phyloP scores from a whole-genome alignment of 495 filamentous ascomycete species.

The Parachaetomium inaequale region DNA sequence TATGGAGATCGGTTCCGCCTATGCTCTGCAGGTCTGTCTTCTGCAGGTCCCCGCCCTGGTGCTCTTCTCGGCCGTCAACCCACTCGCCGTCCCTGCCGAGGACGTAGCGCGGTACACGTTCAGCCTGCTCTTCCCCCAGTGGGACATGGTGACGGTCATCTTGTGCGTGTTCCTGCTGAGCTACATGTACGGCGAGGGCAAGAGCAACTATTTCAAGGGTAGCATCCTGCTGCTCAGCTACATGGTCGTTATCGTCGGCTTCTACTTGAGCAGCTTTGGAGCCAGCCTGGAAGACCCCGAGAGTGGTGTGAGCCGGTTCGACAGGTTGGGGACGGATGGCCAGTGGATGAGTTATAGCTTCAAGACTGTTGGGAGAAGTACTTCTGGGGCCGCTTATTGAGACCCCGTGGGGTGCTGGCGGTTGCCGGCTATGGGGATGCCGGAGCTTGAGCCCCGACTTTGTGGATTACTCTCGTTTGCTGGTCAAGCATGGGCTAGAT shows the following conservation, averaged over 20 bases:
- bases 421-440: not conserved
- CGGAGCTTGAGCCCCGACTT: not conserved
- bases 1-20: slow-evolving; percentile 98
- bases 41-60: slow-evolving; percentile 93
- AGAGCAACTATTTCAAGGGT: slow-evolving; percentile 91
- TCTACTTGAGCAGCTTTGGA: slow-evolving; percentile 78
- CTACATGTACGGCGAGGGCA: slow-evolving; percentile 97
- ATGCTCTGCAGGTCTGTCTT: slow-evolving; percentile 96
- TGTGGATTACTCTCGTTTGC: not conserved
- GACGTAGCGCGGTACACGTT: slow-evolving; percentile 77
- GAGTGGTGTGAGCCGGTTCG: slow-evolving; percentile 64
- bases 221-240: slow-evolving; percentile 93
- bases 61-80: slow-evolving; percentile 70
- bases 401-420: not conserved
- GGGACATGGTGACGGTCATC: slow-evolving; percentile 98
- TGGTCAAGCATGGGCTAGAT: not conserved
- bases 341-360: slow-evolving; percentile 46
- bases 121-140: slow-evolving; percentile 94
- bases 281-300: slow-evolving; percentile 54
- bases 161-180: slow-evolving; percentile 95
- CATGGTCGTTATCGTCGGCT: slow-evolving; percentile 85
- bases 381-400: slow-evolving; percentile 36
- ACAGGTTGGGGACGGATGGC: slow-evolving; percentile 57
- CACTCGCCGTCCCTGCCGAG: slow-evolving; percentile 35
- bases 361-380: slow-evolving; percentile 49